phyloP scores from a whole-genome alignment of 2,329 filamentous ascomycete genomes.

The Helicocarpus griseus region DNA sequence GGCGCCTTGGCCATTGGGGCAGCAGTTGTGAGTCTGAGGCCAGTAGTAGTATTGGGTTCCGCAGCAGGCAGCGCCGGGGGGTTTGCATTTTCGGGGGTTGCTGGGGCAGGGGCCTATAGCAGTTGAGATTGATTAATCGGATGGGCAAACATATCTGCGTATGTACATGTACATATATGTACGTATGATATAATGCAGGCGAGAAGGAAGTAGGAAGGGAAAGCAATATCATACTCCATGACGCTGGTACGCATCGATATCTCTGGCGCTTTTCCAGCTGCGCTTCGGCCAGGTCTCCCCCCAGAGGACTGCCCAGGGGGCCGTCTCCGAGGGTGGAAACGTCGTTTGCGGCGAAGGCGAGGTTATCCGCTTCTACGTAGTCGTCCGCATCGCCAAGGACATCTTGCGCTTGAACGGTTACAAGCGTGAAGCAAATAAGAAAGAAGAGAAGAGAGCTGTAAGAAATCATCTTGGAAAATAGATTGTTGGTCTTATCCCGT shows the following conservation, averaged over 20 bases:
- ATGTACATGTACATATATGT: too few relatives aligned
- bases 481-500: not conserved
- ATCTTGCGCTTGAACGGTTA: not conserved
- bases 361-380: not conserved
- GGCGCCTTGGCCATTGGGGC: not conserved
- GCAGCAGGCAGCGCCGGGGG: not conserved
- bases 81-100: not conserved
- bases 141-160: too few relatives aligned
- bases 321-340: not conserved
- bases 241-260: not conserved
- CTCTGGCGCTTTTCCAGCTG: not conserved
- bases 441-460: not conserved
- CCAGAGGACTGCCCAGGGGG: not conserved
- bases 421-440: not conserved
- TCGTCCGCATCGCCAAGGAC: not conserved
- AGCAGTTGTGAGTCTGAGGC: not conserved
- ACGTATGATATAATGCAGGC: too few relatives aligned
- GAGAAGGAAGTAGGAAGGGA: not conserved
- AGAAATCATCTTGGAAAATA: not conserved
- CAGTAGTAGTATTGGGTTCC: not conserved
- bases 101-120: too few relatives aligned
- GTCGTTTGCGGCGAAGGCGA: not conserved
- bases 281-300: not conserved
- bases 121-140: too few relatives aligned
- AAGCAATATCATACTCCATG: not conserved